phyloP scores from a whole-genome alignment of 352 stramenopile species.

The Globisporangium orthogonon region DNA sequence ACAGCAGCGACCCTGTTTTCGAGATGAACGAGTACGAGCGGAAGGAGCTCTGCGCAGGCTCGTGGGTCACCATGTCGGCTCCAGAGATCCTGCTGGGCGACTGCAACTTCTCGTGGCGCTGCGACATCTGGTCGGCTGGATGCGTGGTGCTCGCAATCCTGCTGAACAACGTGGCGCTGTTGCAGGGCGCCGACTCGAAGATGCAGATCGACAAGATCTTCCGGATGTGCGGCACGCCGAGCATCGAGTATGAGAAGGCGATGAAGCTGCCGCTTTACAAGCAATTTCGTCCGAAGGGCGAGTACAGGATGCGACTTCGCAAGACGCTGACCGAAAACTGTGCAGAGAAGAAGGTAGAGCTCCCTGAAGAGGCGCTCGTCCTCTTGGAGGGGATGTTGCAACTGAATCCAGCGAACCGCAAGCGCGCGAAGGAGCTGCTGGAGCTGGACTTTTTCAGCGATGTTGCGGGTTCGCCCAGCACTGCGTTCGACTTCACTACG shows the following conservation, averaged over 20 bases:
- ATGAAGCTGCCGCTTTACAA: constrained; percentile 51
- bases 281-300: constrained; percentile 53
- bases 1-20: constrained; percentile 28
- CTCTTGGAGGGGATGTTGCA: constrained; percentile 74
- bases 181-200: constrained; percentile 55
- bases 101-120: constrained; percentile 57
- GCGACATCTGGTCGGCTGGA: constrained; percentile 72
- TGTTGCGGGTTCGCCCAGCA: constrained; percentile 6
- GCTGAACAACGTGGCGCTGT: constrained; percentile 51
- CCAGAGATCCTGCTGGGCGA: constrained; percentile 74
- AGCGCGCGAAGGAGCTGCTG: constrained; percentile 41
- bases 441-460: constrained; percentile 59
- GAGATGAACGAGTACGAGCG: constrained; percentile 70
- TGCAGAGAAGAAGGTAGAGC: constrained; percentile 39
- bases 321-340: constrained; percentile 64
- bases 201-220: constrained; percentile 77
- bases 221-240: constrained; percentile 65
- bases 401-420: constrained; percentile 55
- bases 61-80: constrained; percentile 56
- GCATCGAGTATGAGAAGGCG: constrained; percentile 38
- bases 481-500: constrained; percentile 31
- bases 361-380: constrained; percentile 50
- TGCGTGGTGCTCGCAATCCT: constrained; percentile 62
- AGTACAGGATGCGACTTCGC: constrained; percentile 69
- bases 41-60: constrained; percentile 65